Evolutionary conservation across 192 early-diverging fungal species (phyloP).

Genomic region (Backusella macrospora): DNA sequence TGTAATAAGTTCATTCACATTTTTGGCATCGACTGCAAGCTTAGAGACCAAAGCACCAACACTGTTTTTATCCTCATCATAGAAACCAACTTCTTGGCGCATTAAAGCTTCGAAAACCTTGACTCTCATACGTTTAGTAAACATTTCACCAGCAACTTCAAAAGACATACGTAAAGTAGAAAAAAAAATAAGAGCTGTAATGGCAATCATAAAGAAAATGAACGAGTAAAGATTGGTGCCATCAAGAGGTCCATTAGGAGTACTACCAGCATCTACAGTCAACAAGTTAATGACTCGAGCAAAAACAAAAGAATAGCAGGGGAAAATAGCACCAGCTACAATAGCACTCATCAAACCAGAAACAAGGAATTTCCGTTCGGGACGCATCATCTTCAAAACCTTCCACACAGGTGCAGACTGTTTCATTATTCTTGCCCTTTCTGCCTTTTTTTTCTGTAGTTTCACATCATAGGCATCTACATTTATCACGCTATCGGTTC

Average conservation of each 20-base stretch:
- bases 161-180: slow-evolving; percentile 63
- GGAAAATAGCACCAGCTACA: slow-evolving; percentile 71
- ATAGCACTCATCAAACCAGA: slow-evolving; percentile 63
- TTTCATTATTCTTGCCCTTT: slow-evolving; percentile 37
- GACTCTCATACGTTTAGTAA: slow-evolving; percentile 68
- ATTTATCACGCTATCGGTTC: background rate
- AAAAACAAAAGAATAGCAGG: slow-evolving; percentile 65
- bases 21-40: slow-evolving; percentile 76
- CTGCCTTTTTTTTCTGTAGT: slow-evolving; percentile 34
- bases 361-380: slow-evolving; percentile 53
- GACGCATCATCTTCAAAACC: slow-evolving; percentile 52
- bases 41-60: slow-evolving; percentile 77
- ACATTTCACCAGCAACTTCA: slow-evolving; percentile 61
- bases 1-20: slow-evolving; percentile 55
- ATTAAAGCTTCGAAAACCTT: slow-evolving; percentile 70
- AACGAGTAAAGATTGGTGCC: slow-evolving; percentile 43
- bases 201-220: slow-evolving; percentile 42
- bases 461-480: slow-evolving; percentile 29
- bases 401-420: slow-evolving; percentile 57
- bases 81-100: slow-evolving; percentile 84
- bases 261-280: slow-evolving; percentile 33
- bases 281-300: slow-evolving; percentile 52
- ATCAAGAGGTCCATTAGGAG: slow-evolving; percentile 36
- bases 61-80: slow-evolving; percentile 75
- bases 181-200: slow-evolving; percentile 55